Base-by-base conservation (phyloP, 768 basidiomycete genomes). In the Dacryopinax spathularia region DNA sequence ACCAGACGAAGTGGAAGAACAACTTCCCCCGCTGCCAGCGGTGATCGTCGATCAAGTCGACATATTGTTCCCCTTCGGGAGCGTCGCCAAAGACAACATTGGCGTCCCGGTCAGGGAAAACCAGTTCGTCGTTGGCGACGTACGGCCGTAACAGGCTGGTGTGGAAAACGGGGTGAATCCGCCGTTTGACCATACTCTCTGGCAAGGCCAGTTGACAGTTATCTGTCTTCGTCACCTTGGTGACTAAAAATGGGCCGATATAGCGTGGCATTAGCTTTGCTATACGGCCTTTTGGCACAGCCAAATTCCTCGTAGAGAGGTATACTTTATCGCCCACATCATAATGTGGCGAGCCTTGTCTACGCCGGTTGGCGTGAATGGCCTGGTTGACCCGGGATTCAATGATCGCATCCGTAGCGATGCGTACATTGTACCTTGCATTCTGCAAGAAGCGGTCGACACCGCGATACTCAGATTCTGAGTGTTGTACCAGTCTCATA, bases 321-420 rank as follows among this genome's bases (percentile, higher is more conserved):
- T 15, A 44, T 9, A 44, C 43, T 20, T 15, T 15, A 22, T 44
- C n/a, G 12, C 43, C 43, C 25, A 15, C 22, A 12, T 44, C 43
- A 9, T 10, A 20, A 7, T 15, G 9, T 7, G 43, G 43, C 10
- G 43, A 9, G 6, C 9, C 43, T 22, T 20, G 7, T 20, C 65
- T n/a, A 15, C 37, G 60, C 22, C 59, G 34, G 36, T 66, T 66
- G 7, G 65, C 62, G 12, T 56, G 63, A 6, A 37, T 18, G 5
- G 65, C 61, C 22, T 64, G 62, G 34, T 63, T 34, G 10, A 63
- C 44, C 15, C 39, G 34, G 6, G 65, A 22, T 22, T 60, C 65
- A 1, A 66, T 64, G 16, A 66, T 60, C 1, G 65, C 63, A 33
- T 66, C 65, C 27, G 60, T 64, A 1, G 65, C 63, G 2, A 1